phyloP scores from a whole-genome alignment of 352 stramenopile species.

The Phytophthora ohioensis region DNA sequence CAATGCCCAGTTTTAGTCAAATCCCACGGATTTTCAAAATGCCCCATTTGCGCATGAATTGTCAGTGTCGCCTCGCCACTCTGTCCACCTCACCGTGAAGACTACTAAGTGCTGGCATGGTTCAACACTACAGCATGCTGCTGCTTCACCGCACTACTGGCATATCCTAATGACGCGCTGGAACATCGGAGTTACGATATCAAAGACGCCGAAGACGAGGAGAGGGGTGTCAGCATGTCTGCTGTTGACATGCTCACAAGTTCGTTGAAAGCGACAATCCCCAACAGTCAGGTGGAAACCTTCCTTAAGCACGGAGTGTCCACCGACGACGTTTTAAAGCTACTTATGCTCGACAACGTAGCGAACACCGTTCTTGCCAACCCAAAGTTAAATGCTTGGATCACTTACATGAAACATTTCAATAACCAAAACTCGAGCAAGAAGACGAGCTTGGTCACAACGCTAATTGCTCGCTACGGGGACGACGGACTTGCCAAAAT shows the following conservation, averaged over 20 bases:
- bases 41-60: no score
- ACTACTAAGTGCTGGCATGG: not conserved
- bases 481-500: slow-evolving; percentile 24
- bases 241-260: slow-evolving; percentile 1
- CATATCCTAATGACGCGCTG: not conserved
- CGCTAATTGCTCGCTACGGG: slow-evolving; percentile 10
- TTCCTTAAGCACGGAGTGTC: slow-evolving; percentile 9
- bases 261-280: slow-evolving; percentile 1
- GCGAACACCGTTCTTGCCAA: slow-evolving; percentile 3
- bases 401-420: slow-evolving; percentile 25
- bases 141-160: not conserved
- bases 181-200: not conserved
- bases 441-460: slow-evolving; percentile 13
- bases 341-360: slow-evolving; percentile 13
- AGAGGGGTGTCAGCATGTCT: slow-evolving; percentile 4
- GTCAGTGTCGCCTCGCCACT: not conserved
- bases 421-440: slow-evolving; percentile 15
- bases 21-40: no score
- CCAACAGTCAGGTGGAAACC: slow-evolving; percentile 1
- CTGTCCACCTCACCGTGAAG: not conserved
- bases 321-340: slow-evolving; percentile 6
- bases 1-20: no score
- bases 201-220: slow-evolving; percentile 5
- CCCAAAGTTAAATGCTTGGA: slow-evolving; percentile 7
- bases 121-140: not conserved